Evolutionary conservation across 805 yeast species (phyloP).

Genomic region (Geotrichum ghanense): DNA sequence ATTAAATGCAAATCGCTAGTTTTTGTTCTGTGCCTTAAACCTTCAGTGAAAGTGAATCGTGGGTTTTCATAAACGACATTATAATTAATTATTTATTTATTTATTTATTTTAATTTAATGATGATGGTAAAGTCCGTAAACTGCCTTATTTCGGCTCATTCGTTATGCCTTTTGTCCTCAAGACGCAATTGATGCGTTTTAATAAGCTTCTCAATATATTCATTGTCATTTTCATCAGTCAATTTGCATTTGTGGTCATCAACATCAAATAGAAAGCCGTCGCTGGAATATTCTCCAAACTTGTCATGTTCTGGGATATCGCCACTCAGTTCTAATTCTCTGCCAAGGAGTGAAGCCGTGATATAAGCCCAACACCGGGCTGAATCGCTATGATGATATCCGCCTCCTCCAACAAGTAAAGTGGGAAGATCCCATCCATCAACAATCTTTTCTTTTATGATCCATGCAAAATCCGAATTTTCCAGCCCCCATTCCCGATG

Average conservation of each 20-base stretch:
- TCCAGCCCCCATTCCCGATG: constrained; percentile 61
- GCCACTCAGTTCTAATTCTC: background rate
- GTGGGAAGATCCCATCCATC: constrained; percentile 26
- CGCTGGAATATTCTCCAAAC: constrained; percentile 33
- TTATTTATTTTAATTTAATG: too few species aligned
- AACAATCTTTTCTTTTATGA: constrained; percentile 21
- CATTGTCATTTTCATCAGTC: constrained; percentile 8
- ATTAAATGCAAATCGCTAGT: too few species aligned
- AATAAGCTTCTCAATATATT: constrained; percentile 3
- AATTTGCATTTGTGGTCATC: constrained; percentile 7
- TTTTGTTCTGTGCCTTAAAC: too few species aligned
- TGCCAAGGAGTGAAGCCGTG: constrained; percentile 14
- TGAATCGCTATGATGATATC: constrained; percentile 51
- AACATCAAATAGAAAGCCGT: constrained; percentile 41
- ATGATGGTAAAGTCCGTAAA: too few species aligned
- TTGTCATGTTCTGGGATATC: constrained; percentile 39
- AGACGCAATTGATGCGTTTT: too few species aligned
- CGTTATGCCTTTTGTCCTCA: too few species aligned
- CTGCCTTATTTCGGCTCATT: too few species aligned
- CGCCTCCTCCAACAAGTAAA: constrained; percentile 65
- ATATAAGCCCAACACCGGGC: constrained; percentile 50
- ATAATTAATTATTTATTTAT: too few species aligned
- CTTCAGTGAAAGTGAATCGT: too few species aligned
- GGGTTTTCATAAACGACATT: too few species aligned
- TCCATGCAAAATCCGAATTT: constrained; percentile 35